Evolutionary conservation across 345 rosid species (phyloP), one percentile per base, ranked within the genome.

Genomic region (Ceriops decandra): DNA sequence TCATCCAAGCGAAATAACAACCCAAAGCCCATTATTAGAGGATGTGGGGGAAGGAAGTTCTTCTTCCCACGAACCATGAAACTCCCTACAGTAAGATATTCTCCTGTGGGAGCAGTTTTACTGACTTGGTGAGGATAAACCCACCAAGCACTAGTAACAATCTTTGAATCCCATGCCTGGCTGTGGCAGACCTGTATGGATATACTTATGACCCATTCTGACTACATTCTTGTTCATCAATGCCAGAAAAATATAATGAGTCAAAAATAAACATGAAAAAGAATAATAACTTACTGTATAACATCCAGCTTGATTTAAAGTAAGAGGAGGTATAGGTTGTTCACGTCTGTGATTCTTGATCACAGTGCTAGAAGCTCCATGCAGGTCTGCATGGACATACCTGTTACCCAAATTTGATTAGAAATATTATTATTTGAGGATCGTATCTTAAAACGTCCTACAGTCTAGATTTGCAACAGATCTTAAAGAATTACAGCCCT

Each of bases 131-230:
- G 88, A 77, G 97, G 98, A 80, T 90, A 85, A 59, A 95, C 99
- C 99, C 99, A 95, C 98, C 99, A 95, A 71, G 98, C 99, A 66
- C 99, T 91, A 63, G 99, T 91, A 64, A 95, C 90, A 73, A 95
- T 91, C 85, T 95, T 95, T 28, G 98, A 95, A 80, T 95, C 92
- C 99, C 99, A 95, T 67, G 98, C 99, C 74, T 90, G 89, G 81
- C 99, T 91, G 67, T 91, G 96, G 77, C 98, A 95, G 73, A 95
- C 99, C 99, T 91, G 75, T 73, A 81, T 53, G 58, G 36, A 67
- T 26, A 60, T 26, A 26, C 36, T 52, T 31, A 67, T 28, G 9
- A 79, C 17, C 28, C 52, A 58, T 52, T 42, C 35, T 33, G 62
- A 68, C 51, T 68, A 62, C 20, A 2, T 57, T 60, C 42, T 32